These are phyloP conservation scores for Leucocoprinus leucothites DNA, from an alignment of 768 basidiomycete species.

Conservation along the genomic window DNA sequence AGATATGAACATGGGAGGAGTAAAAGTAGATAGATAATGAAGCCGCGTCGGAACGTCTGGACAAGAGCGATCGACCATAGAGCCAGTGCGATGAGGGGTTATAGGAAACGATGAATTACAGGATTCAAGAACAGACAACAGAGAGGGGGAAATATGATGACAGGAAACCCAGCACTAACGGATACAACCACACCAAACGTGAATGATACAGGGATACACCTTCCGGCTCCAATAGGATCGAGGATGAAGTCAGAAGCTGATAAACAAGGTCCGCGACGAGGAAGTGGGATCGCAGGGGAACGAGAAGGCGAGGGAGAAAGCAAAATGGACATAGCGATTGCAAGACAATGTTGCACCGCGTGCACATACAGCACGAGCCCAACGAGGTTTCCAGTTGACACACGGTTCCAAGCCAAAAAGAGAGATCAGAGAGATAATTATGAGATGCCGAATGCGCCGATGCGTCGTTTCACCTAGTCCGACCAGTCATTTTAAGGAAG, in stretches of 20 bases:
- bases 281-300: neutral
- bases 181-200: conserved; percentile 6
- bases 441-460: neutral
- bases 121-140: neutral
- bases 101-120: too few species aligned
- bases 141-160: neutral
- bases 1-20: neutral
- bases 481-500: neutral
- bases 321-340: conserved; percentile 11
- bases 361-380: neutral
- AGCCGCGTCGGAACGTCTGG: conserved; percentile 5
- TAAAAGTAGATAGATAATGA: conserved; percentile 12
- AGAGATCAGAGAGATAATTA: conserved; percentile 6
- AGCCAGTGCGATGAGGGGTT: neutral
- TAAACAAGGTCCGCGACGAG: neutral
- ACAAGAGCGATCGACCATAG: neutral
- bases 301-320: conserved; percentile 3
- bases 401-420: conserved; percentile 4
- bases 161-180: neutral
- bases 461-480: neutral
- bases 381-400: conserved; percentile 11
- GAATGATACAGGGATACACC: conserved; percentile 1
- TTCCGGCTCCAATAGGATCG: conserved; percentile 1
- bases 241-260: neutral
- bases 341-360: conserved; percentile 2